Evolutionary conservation across 202 grass and related monocot species (phyloP).

Genomic region (Zizania palustris): DNA sequence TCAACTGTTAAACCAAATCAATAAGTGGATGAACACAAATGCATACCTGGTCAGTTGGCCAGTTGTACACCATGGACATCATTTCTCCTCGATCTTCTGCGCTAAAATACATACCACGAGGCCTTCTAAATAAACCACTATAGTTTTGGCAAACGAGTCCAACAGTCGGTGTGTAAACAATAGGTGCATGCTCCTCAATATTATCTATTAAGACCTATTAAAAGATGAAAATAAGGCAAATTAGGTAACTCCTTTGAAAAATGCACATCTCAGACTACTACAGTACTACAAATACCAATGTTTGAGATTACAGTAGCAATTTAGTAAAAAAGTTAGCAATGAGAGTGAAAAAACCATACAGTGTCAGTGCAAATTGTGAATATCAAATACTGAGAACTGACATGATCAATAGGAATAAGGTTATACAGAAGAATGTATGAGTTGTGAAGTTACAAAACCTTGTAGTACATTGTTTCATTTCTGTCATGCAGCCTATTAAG

Average conservation of each 20-base stretch:
- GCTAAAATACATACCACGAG: conserved; percentile 97
- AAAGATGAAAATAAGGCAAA: conserved; percentile 40
- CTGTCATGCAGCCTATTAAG: conserved; percentile 92
- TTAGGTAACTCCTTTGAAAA: conserved; percentile 38
- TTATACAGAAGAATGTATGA: conserved; percentile 14
- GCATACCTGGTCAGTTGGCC: conserved; percentile 91
- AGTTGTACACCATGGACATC: conserved; percentile 99
- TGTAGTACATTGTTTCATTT: conserved; percentile 99
- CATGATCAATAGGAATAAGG: conserved; percentile 24
- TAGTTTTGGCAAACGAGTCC: conserved; percentile 99
- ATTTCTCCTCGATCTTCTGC: conserved; percentile 88
- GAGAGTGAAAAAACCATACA: background rate
- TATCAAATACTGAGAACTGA: conserved; percentile 2
- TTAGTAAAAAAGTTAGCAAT: conserved; percentile 16
- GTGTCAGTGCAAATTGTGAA: background rate
- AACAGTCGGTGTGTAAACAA: conserved; percentile 95
- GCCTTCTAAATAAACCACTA: conserved; percentile 89
- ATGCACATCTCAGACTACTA: background rate
- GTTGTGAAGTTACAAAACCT: conserved; percentile 55
- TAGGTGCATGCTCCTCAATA: conserved; percentile 92
- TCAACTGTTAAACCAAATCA: conserved; percentile 23
- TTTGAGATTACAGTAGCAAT: conserved; percentile 8
- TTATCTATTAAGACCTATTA: conserved; percentile 88
- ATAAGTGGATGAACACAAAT: conserved; percentile 31
- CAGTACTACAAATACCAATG: background rate